These are phyloP conservation scores for Cynara cardunculus DNA, from an alignment of 129 eudicot species.

Conservation along the genomic window DNA sequence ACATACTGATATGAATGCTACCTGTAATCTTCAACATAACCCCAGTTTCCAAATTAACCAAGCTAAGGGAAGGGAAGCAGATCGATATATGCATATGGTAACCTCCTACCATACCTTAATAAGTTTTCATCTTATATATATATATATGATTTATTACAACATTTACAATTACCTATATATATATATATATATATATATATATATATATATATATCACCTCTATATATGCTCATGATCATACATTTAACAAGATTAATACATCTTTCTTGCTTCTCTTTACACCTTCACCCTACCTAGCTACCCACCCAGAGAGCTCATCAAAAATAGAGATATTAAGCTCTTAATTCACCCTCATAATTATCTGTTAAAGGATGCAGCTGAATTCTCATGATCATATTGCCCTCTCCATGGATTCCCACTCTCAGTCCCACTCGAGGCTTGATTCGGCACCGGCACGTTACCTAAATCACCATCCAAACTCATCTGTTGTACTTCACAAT, in stretches of 20 bases:
- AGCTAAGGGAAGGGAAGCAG: neutral
- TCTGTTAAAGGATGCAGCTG: conserved; percentile 74
- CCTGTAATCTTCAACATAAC: neutral
- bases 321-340: no score
- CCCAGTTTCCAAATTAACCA: neutral
- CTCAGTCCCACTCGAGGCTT: conserved; percentile 78
- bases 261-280: conserved; percentile 5
- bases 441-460: conserved; percentile 54
- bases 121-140: neutral
- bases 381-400: conserved; percentile 58
- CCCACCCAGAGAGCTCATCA: no score
- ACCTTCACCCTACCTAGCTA: neutral
- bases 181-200: conserved; percentile 1
- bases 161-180: conserved; percentile 8
- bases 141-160: neutral
- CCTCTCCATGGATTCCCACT: conserved; percentile 86
- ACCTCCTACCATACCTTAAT: neutral
- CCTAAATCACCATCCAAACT: conserved; percentile 95
- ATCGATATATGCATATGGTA: neutral
- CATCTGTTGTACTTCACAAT: conserved; percentile 93
- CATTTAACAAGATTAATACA: conserved; percentile 2
- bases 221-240: neutral
- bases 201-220: neutral
- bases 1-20: no score
- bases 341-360: neutral